phyloP scores from a whole-genome alignment of 2,329 filamentous ascomycete species.

The Podosphaera xanthii region DNA sequence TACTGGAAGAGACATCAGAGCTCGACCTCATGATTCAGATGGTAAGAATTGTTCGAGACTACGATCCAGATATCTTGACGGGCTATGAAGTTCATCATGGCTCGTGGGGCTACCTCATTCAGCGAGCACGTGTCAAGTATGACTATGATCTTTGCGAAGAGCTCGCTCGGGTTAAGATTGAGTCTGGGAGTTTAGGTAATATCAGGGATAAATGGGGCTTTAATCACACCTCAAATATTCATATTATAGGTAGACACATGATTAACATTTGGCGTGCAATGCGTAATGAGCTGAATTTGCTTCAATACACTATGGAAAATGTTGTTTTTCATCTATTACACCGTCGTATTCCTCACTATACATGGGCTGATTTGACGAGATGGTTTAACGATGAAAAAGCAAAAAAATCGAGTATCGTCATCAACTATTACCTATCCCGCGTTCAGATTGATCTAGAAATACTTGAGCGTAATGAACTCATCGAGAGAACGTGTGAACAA shows the following conservation, averaged over 20 bases:
- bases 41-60: constrained; percentile 59
- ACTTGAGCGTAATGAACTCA: constrained; percentile 69
- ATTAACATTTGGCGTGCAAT: constrained; percentile 96
- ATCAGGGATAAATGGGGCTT: constrained; percentile 83
- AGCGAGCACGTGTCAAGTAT: constrained; percentile 65
- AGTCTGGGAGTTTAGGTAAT: constrained; percentile 66
- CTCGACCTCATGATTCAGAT: constrained; percentile 68
- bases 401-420: constrained; percentile 46
- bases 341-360: constrained; percentile 69
- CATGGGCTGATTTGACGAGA: constrained; percentile 50
- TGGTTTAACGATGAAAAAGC: constrained; percentile 57
- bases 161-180: constrained; percentile 66
- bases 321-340: constrained; percentile 81
- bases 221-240: constrained; percentile 76
- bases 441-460: constrained; percentile 76
- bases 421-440: constrained; percentile 56
- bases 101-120: constrained; percentile 91
- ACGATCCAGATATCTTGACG: constrained; percentile 81
- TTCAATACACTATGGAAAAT: constrained; percentile 94
- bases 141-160: constrained; percentile 83
- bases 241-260: constrained; percentile 82
- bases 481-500: constrained; percentile 79
- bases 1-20: constrained; percentile 57
- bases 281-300: constrained; percentile 70
- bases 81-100: constrained; percentile 85